Percentiles rank a stretch among this genome's conserved stretches.
These are phyloP conservation scores for Meira nashicola DNA, from an alignment of 1,284 basidiomycete genomes.

Conservation along the genomic window DNA sequence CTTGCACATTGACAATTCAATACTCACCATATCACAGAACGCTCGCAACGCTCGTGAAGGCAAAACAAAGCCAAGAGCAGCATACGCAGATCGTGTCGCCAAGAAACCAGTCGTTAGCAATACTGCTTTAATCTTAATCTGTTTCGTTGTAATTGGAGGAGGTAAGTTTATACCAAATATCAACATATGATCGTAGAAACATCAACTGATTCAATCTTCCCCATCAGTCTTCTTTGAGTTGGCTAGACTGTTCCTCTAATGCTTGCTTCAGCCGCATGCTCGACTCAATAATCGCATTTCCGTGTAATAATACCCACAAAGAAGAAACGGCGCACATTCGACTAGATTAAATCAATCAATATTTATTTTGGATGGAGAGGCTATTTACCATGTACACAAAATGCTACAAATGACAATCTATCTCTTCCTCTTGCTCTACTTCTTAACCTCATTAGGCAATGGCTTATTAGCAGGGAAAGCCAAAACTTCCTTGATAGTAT, in stretches of 20 bases:
- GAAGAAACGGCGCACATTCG: too few relatives aligned
- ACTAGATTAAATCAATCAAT: too few relatives aligned
- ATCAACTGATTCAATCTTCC: background rate
- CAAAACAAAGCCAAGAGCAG: constrained; percentile 8
- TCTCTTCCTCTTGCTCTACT: background rate
- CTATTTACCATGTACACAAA: too few relatives aligned
- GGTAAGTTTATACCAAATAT: constrained; percentile 30
- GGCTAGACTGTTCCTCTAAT: constrained; percentile 25
- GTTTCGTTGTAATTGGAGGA: constrained; percentile 31
- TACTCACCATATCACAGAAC: background rate
- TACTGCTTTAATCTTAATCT: constrained; percentile 18
- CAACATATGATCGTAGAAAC: too few relatives aligned
- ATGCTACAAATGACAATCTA: too few relatives aligned
- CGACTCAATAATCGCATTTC: too few relatives aligned
- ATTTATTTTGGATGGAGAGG: too few relatives aligned
- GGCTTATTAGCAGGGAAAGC: constrained; percentile 90
- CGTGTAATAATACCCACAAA: too few relatives aligned
- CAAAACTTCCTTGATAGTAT: constrained; percentile 80
- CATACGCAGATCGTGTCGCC: constrained; percentile 7
- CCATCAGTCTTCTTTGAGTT: constrained; percentile 30
- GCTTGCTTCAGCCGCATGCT: too few relatives aligned
- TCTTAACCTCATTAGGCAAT: constrained; percentile 1
- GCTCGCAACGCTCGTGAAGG: constrained; percentile 1
- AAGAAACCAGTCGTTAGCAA: constrained; percentile 10
- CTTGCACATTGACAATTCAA: background rate